Percentiles rank a stretch among this genome's conserved stretches.
phyloP scores from a whole-genome alignment of 2,329 filamentous ascomycete species.

The Penicillium sp. region DNA sequence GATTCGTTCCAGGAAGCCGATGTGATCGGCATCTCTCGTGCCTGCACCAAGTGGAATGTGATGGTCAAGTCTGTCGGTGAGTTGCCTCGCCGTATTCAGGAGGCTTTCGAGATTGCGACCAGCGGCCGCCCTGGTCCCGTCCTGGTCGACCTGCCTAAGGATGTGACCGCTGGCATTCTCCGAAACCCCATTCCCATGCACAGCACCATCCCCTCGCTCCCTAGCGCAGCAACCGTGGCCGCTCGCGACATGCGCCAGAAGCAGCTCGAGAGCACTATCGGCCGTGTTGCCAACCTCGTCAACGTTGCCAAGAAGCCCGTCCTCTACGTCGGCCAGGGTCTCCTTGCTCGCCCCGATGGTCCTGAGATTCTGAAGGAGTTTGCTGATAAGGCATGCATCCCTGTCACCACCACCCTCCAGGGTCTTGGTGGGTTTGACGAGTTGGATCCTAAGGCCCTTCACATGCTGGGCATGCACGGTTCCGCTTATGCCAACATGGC shows the following conservation, averaged over 20 bases:
- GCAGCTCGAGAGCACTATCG: slow-evolving; percentile 69
- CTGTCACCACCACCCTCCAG: slow-evolving; percentile 92
- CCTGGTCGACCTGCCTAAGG: slow-evolving; percentile 92
- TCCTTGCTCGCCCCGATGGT: slow-evolving; percentile 75
- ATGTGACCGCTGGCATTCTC: slow-evolving; percentile 83
- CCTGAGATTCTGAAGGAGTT: slow-evolving; percentile 76
- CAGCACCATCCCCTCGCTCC: slow-evolving; percentile 68
- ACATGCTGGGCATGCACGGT: slow-evolving; percentile 99
- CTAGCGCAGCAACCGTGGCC: slow-evolving; percentile 79
- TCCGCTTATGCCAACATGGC: slow-evolving; percentile 96
- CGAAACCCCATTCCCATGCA: slow-evolving; percentile 78
- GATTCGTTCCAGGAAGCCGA: slow-evolving; percentile 98
- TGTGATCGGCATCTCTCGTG: slow-evolving; percentile 84
- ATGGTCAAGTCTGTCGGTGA: slow-evolving; percentile 97
- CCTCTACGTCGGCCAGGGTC: slow-evolving; percentile 89
- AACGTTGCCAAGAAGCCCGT: slow-evolving; percentile 90
- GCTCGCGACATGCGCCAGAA: slow-evolving; percentile 68
- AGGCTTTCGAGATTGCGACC: slow-evolving; percentile 96
- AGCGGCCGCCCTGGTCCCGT: slow-evolving; percentile 91
- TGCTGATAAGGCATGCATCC: slow-evolving; percentile 85
- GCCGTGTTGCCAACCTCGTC: slow-evolving; percentile 73
- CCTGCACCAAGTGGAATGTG: slow-evolving; percentile 98
- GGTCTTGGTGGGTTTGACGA: slow-evolving; percentile 91
- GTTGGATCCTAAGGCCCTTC: slow-evolving; percentile 85
- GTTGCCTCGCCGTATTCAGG: slow-evolving; percentile 88